Evolutionary conservation across 2,329 filamentous ascomycete species (phyloP), one percentile per base, ranked within the genome.

Genomic region (Paecilomyces niveus): DNA sequence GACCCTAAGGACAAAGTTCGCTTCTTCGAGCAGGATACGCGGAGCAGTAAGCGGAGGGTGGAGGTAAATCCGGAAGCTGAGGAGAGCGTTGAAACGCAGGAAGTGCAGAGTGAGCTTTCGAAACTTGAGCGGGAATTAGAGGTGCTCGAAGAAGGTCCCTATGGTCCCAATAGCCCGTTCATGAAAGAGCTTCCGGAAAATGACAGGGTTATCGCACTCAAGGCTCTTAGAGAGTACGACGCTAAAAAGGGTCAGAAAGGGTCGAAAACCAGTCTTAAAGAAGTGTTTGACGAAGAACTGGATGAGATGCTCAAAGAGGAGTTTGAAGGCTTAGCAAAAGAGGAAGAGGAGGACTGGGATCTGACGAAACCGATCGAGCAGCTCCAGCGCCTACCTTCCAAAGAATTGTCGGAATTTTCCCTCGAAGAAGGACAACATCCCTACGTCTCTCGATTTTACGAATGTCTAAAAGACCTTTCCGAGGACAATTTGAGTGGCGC

Each of bases 11-110:
- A 77, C 55, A 75, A 74, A 55, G 67, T 80, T 49, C 70, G 67
- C 50, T 75, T 78, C 57, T 79, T 72, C 61, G 77, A 79, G 64
- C 76, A 79, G 58, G 67, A 71, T 57, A 71, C 70, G 2, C 65
- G 59, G 22, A 63, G 65, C 31, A 75, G 73, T 61, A 72, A 75
- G 54, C 69, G 67, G 4, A 67, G 70, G 62, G 66, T 69, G 26
- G 68, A 68, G 59, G 64, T 78, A 26, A 69, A 77, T 52, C 71
- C 72, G 2, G 73, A 77, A 35, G 71, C 72, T 6, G 75, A 76
- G 59, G 68, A 74, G 18, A 69, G 65, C 15, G 67, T 68, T 32
- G 76, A 78, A 53, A 65, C 67, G 56, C 66, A 73, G 45, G 70
- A 72, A 29, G 61, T 78, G 15, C 68, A 73, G 60, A 59, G 65